Base-by-base conservation (phyloP, 306 rosid species). In the Lathyrus oleraceus region DNA sequence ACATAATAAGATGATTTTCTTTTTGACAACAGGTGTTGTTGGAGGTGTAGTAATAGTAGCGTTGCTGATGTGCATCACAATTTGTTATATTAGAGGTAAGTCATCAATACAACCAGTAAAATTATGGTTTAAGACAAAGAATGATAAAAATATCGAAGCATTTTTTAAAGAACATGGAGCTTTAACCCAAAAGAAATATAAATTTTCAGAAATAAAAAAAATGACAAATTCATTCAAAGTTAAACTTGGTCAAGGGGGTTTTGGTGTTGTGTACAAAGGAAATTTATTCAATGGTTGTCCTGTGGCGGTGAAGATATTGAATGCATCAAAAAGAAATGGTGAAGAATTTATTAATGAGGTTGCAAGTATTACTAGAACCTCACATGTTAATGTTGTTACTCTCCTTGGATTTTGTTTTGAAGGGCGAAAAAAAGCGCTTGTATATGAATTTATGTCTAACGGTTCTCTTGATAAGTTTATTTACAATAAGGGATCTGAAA, bases 401-500 rank as follows among this genome's bases (percentile, higher is more conserved):
- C 27, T 23, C 2, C 27, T 23, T 2, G 27, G 27, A 23, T 23
- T 23, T 23, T 23, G 27, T 23, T 23, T 23, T 23, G 27, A 23
- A 23, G 27, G 27, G 27, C 27, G 3, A 1, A 23, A 23, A 23
- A 23, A 23, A 23, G 27, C 27, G 3, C 27, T 23, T 23, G 2
- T 59, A 30, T 59, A 59, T 59, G 65, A 59, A 59, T 59, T 59
- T 30, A 59, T 59, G 65, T 6, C 44, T 3, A 59, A 59, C 4
- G 65, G 65, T 59, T 59, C 65, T 1, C 65, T 59, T 30, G 65
- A 59, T 7, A 59, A 59, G 8, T 59, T n/a, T 28, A 59, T 59
- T n/a, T 59, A 59, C 65, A 59, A 59, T 16, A 59, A 59, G 25
- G 65, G 43, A 30, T 23, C 14, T 15, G 23, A 59, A 57, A 57